These are phyloP conservation scores for Onygena corvina DNA, from an alignment of 2,329 filamentous ascomycete genomes.

Conservation along the genomic window DNA sequence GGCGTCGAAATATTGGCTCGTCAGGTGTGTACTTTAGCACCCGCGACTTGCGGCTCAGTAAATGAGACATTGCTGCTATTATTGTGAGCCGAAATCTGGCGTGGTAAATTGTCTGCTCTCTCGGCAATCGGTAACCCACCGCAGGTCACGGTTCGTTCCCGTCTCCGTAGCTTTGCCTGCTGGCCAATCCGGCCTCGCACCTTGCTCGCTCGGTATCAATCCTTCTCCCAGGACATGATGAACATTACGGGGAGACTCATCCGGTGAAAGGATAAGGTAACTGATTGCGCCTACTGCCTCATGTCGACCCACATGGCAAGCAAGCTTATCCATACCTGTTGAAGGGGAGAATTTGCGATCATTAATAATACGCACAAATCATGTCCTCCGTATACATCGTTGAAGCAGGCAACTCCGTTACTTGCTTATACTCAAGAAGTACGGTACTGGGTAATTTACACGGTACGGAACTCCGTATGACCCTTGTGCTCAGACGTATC, in stretches of 20 bases:
- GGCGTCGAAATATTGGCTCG: slow-evolving; percentile 1
- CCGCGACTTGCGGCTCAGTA: slow-evolving; percentile 2
- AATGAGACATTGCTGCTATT: not conserved
- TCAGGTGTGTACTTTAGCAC: not conserved
- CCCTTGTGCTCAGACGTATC: too few relatives aligned
- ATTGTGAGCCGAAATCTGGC: too few relatives aligned
- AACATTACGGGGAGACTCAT: not conserved
- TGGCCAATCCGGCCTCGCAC: not conserved
- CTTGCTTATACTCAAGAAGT: too few relatives aligned
- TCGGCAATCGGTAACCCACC: not conserved
- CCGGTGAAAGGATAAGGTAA: too few relatives aligned
- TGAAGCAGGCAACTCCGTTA: too few relatives aligned
- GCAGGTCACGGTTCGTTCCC: not conserved
- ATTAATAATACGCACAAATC: too few relatives aligned
- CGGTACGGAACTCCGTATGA: too few relatives aligned
- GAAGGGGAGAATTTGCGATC: too few relatives aligned
- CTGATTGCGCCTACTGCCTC: not conserved
- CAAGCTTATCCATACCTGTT: not conserved
- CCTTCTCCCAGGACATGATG: too few relatives aligned
- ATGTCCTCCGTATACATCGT: too few relatives aligned
- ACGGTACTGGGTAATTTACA: too few relatives aligned
- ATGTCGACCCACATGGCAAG: slow-evolving; percentile 3
- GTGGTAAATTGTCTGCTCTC: not conserved
- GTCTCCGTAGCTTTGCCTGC: too few relatives aligned
- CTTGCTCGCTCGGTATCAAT: not conserved